phyloP scores from a whole-genome alignment of 2,329 filamentous ascomycete species.

The Xylaria sp. region DNA sequence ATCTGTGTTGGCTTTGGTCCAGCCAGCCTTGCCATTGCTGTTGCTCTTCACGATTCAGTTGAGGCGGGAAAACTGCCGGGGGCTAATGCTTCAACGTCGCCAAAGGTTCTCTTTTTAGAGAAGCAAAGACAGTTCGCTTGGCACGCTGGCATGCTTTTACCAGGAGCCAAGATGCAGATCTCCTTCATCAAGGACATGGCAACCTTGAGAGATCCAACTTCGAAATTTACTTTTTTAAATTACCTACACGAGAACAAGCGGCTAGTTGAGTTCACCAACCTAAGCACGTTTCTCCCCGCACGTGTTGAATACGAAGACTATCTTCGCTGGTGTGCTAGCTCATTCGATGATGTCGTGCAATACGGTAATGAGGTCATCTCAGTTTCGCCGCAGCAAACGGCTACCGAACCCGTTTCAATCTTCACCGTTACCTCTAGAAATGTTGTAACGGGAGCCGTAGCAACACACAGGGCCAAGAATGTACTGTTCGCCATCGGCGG shows the following conservation, averaged over 20 bases:
- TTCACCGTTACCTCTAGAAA: conserved; percentile 77
- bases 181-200: conserved; percentile 97
- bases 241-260: conserved; percentile 85
- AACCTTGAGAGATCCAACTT: conserved; percentile 85
- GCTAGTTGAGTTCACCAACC: conserved; percentile 90
- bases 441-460: conserved; percentile 63
- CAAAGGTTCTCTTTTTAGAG: conserved; percentile 88
- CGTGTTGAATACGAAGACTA: conserved; percentile 95
- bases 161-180: conserved; percentile 96
- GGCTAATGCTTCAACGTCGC: conserved; percentile 53
- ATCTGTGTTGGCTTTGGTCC: conserved; percentile 94
- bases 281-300: conserved; percentile 87
- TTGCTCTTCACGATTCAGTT: conserved; percentile 85
- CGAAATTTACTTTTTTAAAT: conserved; percentile 94
- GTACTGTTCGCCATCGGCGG: conserved; percentile 70
- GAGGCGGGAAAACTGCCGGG: conserved; percentile 60
- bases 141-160: conserved; percentile 95
- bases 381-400: conserved; percentile 68
- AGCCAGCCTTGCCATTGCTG: conserved; percentile 86
- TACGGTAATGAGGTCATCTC: conserved; percentile 83
- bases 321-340: conserved; percentile 87
- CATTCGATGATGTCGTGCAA: conserved; percentile 76
- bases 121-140: conserved; percentile 85
- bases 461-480: conserved; percentile 68
- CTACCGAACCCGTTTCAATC: conserved; percentile 63